Evolutionary conservation across 78 protist species (phyloP).

Genomic region (Polysphondylium violaceum): DNA sequence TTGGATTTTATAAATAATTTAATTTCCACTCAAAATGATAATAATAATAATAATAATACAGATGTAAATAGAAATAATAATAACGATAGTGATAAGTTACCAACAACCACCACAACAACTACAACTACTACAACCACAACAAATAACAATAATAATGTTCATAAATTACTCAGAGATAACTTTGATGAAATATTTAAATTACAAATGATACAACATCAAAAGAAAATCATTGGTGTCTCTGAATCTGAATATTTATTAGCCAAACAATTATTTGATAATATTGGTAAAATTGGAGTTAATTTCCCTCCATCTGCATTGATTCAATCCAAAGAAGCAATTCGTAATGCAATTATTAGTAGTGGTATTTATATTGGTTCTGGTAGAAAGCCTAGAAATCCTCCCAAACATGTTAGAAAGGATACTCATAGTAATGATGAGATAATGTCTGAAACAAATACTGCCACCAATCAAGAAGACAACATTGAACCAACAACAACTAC

Average conservation of each 20-base stretch:
- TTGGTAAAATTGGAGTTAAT: slow-evolving; percentile 28
- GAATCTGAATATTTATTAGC: slow-evolving; percentile 14
- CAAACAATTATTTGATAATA: neutral
- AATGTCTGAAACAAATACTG: no score
- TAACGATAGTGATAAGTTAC: neutral
- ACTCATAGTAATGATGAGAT: no score
- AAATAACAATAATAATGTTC: slow-evolving; percentile 2
- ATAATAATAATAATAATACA: neutral
- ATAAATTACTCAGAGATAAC: slow-evolving; percentile 23
- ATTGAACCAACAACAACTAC: no score
- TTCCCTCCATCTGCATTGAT: slow-evolving; percentile 59
- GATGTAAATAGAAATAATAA: neutral
- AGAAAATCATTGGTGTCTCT: neutral
- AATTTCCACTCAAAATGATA: neutral
- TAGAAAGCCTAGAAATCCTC: slow-evolving; percentile 51
- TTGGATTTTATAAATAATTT: slow-evolving; percentile 10
- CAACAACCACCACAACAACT: slow-evolving; percentile 23
- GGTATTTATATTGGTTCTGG: slow-evolving; percentile 49
- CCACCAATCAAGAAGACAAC: no score
- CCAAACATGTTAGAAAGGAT: no score
- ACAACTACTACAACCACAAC: slow-evolving; percentile 16
- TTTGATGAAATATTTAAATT: slow-evolving; percentile 36
- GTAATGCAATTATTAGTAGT: slow-evolving; percentile 20
- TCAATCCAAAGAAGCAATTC: slow-evolving; percentile 34
- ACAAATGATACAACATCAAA: slow-evolving; percentile 38